Evolutionary conservation across 768 basidiomycete species (phyloP).

Genomic region (Tricholomella constricta): DNA sequence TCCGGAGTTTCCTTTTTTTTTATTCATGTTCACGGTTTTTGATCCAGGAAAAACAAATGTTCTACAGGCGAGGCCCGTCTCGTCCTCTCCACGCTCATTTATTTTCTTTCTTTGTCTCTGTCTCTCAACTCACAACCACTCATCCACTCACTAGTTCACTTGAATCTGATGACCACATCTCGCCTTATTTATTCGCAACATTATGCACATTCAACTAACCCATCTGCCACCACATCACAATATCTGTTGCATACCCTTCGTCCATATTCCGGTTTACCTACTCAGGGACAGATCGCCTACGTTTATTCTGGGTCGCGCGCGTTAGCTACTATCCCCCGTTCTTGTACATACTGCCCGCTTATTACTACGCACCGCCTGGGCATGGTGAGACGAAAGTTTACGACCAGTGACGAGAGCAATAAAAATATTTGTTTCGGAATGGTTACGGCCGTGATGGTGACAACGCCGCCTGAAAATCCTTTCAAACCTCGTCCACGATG

Average conservation of each 20-base stretch:
- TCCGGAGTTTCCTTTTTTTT: constrained; percentile 1
- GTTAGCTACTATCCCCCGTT: constrained; percentile 2
- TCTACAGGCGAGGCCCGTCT: neutral
- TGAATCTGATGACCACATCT: neutral
- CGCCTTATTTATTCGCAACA: neutral
- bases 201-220: constrained; percentile 8
- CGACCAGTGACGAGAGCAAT: constrained; percentile 1
- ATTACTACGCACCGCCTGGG: neutral
- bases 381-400: constrained; percentile 7
- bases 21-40: neutral
- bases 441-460: constrained; percentile 1
- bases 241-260: neutral
- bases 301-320: neutral
- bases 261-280: constrained; percentile 6
- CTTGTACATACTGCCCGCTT: constrained; percentile 3
- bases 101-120: neutral
- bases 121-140: neutral
- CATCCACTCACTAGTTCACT: neutral
- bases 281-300: constrained; percentile 1
- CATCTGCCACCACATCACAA: neutral
- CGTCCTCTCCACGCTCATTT: constrained; percentile 3
- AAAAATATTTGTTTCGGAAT: neutral
- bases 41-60: constrained; percentile 7
- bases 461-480: neutral
- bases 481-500: neutral